phyloP scores from a whole-genome alignment of 2,329 filamentous ascomycete genomes.

The Coccinonectria pachysandricola region DNA sequence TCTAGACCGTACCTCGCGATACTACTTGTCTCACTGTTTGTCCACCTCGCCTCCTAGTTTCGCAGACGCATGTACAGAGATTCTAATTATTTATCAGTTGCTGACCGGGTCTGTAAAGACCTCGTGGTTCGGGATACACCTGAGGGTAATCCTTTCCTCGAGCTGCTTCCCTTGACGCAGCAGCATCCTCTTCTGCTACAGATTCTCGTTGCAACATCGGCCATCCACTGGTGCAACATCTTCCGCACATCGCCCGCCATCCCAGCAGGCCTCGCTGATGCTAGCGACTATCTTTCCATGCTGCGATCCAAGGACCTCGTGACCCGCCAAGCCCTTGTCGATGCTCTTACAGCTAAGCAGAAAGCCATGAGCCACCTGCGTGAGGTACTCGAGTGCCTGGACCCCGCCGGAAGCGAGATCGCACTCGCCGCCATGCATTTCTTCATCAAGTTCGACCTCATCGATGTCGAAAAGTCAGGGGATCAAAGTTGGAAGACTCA shows the following conservation, averaged over 20 bases:
- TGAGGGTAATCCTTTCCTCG: conserved; percentile 36
- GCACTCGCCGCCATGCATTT: conserved; percentile 39
- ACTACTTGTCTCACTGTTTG: conserved; percentile 41
- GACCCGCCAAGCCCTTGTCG: conserved; percentile 31
- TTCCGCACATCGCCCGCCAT: conserved; percentile 25
- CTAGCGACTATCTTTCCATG: conserved; percentile 26
- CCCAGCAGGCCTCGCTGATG: conserved; percentile 22
- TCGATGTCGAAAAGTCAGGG: conserved; percentile 32
- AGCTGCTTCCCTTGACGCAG: conserved; percentile 36
- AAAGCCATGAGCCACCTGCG: conserved; percentile 34
- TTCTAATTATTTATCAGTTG: no score
- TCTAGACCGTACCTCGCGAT: conserved; percentile 33
- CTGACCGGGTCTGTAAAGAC: conserved; percentile 41
- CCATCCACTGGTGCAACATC: conserved; percentile 38
- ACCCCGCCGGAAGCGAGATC: conserved; percentile 33
- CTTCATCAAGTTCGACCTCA: conserved; percentile 41
- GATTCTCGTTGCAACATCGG: conserved; percentile 39
- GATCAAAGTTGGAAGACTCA: conserved; percentile 35
- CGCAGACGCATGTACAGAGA: no score
- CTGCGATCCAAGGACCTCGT: conserved; percentile 29
- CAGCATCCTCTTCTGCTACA: conserved; percentile 36
- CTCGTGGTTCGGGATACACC: conserved; percentile 39
- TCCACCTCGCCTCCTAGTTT: conserved; percentile 2
- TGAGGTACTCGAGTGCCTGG: conserved; percentile 27
- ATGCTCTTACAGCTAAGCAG: conserved; percentile 37